Conservation (phyloP, 371 early-diverging fungal genomes). For the Mortierella sp. region DNA sequence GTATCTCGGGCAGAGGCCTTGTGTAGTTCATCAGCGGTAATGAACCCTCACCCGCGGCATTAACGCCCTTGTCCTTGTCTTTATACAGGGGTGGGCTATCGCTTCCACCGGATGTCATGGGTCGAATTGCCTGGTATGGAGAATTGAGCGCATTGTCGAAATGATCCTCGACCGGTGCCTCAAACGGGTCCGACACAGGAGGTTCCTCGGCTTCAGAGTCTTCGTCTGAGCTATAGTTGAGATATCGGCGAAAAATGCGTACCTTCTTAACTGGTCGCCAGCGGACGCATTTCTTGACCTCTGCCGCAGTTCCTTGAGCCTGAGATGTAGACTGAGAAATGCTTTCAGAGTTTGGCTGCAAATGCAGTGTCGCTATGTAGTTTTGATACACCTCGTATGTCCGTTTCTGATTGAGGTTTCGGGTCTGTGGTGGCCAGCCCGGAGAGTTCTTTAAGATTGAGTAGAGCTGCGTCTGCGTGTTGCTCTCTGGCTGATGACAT, state of each 20-base stretch:
- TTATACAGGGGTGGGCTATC: background rate
- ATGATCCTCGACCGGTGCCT: slow-evolving; percentile 6
- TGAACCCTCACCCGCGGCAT: background rate
- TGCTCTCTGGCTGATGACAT: too few species aligned
- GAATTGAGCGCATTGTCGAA: background rate
- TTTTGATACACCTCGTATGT: slow-evolving; percentile 5
- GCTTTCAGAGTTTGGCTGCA: background rate
- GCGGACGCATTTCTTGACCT: background rate
- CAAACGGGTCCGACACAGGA: slow-evolving; percentile 1
- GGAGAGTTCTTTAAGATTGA: slow-evolving; percentile 11
- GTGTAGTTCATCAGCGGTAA: background rate
- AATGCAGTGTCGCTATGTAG: slow-evolving; percentile 6
- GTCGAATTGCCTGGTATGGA: background rate
- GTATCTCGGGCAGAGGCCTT: background rate
- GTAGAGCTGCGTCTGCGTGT: background rate
- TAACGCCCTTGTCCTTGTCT: background rate
- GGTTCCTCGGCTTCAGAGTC: background rate
- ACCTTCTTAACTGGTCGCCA: slow-evolving; percentile 16
- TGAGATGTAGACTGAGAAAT: background rate
- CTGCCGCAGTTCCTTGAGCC: background rate
- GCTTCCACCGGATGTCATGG: background rate
- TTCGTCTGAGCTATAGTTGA: background rate
- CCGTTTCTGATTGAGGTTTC: background rate
- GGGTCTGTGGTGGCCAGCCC: background rate
- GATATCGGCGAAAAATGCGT: slow-evolving; percentile 17